These are phyloP conservation scores for Scedosporium apiospermum DNA, from an alignment of 2,329 filamentous ascomycete genomes.

Conservation along the genomic window DNA sequence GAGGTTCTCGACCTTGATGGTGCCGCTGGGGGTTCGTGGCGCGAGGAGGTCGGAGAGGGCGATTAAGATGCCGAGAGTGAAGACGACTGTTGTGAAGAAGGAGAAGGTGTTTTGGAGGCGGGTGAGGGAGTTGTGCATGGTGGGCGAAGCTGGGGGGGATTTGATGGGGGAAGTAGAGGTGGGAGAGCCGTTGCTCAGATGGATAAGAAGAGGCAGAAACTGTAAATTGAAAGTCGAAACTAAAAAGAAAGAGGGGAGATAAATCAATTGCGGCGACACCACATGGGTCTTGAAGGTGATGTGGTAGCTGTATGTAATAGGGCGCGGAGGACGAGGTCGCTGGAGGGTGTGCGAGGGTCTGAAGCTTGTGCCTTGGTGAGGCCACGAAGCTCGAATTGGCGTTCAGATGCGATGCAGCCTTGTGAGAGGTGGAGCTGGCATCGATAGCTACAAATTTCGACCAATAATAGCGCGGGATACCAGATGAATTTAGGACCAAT, in stretches of 20 bases:
- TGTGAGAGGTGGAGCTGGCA: background rate
- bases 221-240: background rate
- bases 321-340: background rate
- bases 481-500: background rate
- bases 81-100: conserved; percentile 93
- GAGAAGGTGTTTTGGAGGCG: conserved; percentile 89
- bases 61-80: conserved; percentile 69
- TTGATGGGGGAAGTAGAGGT: background rate
- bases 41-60: conserved; percentile 68
- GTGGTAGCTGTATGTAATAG: background rate
- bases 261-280: background rate
- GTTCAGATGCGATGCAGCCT: background rate
- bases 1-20: conserved; percentile 61
- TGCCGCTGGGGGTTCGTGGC: conserved; percentile 55
- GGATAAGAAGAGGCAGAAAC: background rate
- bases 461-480: background rate
- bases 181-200: background rate
- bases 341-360: background rate
- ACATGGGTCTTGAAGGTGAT: background rate
- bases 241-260: background rate
- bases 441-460: background rate
- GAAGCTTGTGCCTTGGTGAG: background rate
- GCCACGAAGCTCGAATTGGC: conserved; percentile 5
- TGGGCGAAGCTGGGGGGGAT: conserved; percentile 17
- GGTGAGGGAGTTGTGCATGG: conserved; percentile 80